These are phyloP conservation scores for Candida tammaniensis DNA, from an alignment of 805 yeast species.

Conservation along the genomic window DNA sequence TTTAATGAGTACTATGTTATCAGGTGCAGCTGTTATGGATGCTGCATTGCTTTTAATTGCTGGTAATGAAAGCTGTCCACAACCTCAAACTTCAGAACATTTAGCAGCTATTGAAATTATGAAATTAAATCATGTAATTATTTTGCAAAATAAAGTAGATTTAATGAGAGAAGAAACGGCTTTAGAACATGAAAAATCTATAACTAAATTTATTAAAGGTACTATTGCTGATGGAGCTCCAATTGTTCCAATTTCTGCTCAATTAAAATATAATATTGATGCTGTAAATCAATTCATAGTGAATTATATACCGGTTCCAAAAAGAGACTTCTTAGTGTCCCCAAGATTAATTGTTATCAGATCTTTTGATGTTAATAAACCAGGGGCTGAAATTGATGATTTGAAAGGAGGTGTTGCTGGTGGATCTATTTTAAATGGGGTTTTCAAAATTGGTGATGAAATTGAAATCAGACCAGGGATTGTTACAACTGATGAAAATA, in stretches of 20 bases:
- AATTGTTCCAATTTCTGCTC: constrained; percentile 97
- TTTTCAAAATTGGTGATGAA: constrained; percentile 94
- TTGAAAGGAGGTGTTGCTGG: constrained; percentile 99
- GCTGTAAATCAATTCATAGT: constrained; percentile 97
- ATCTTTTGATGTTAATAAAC: constrained; percentile 97
- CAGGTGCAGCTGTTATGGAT: constrained; percentile 99
- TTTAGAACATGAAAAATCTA: constrained; percentile 90
- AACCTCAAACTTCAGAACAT: constrained; percentile 99
- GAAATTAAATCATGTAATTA: constrained; percentile 95
- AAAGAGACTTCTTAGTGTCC: constrained; percentile 89
- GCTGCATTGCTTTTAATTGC: constrained; percentile 96
- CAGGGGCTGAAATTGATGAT: constrained; percentile 96
- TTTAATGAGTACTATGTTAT: constrained; percentile 99
- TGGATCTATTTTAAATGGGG: constrained; percentile 97
- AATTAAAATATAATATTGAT: constrained; percentile 95
- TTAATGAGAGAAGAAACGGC: constrained; percentile 97
- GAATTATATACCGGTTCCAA: constrained; percentile 92
- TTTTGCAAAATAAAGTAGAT: constrained; percentile 97
- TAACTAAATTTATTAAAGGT: constrained; percentile 89
- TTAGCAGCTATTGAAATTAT: constrained; percentile 99
- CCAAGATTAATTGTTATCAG: constrained; percentile 97
- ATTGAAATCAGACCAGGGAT: constrained; percentile 99
- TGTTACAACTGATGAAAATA: constrained; percentile 87
- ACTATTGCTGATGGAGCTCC: constrained; percentile 99
- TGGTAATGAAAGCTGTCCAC: constrained; percentile 99